Evolutionary conservation across 805 yeast species (phyloP).

Genomic region (Candida chilensis): DNA sequence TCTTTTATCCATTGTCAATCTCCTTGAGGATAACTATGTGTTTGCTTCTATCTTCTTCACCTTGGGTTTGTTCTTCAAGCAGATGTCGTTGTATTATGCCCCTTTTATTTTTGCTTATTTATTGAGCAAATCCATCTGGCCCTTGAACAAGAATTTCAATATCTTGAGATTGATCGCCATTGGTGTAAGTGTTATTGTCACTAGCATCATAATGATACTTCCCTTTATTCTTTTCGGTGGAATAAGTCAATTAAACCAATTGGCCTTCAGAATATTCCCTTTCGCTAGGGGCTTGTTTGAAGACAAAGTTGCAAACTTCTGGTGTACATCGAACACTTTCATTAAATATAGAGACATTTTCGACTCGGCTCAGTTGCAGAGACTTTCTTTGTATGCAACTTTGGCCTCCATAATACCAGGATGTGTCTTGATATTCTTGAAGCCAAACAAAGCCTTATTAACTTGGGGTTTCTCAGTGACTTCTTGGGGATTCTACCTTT

Average conservation of each 20-base stretch:
- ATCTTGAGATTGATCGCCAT: slow-evolving; percentile 52
- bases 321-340: slow-evolving; percentile 88
- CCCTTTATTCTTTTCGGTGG: slow-evolving; percentile 53
- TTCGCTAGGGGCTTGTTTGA: slow-evolving; percentile 91
- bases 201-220: slow-evolving; percentile 40
- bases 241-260: slow-evolving; percentile 43
- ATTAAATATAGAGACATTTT: slow-evolving; percentile 60
- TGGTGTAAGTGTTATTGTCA: slow-evolving; percentile 49
- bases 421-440: slow-evolving; percentile 36
- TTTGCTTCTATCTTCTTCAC: slow-evolving; percentile 74
- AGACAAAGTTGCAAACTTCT: slow-evolving; percentile 93
- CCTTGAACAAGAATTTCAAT: slow-evolving; percentile 26
- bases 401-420: slow-evolving; percentile 45
- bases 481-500: slow-evolving; percentile 81
- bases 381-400: slow-evolving; percentile 46
- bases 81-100: slow-evolving; percentile 90
- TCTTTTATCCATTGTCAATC: slow-evolving; percentile 54
- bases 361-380: slow-evolving; percentile 47
- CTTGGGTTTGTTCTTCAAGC: slow-evolving; percentile 76
- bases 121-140: slow-evolving; percentile 40
- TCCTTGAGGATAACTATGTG: slow-evolving; percentile 54
- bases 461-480: slow-evolving; percentile 76
- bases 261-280: slow-evolving; percentile 71
- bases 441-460: slow-evolving; percentile 39
- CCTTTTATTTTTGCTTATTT: slow-evolving; percentile 82